phyloP scores from a whole-genome alignment of 192 early-diverging fungal genomes.

The Rhizoclosmatium globosum region DNA sequence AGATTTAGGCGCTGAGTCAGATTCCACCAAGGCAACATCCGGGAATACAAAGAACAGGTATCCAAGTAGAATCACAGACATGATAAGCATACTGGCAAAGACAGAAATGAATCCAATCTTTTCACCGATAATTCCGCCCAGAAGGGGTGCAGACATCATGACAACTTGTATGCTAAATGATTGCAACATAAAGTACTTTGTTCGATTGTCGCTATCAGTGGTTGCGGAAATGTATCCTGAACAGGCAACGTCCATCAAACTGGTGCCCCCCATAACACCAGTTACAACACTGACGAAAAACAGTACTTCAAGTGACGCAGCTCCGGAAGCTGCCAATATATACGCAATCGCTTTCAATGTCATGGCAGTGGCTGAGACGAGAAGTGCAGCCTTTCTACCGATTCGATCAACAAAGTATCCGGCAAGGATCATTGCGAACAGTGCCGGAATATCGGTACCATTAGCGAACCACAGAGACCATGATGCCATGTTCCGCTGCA shows the following conservation, averaged over 20 bases:
- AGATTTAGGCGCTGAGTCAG: background rate
- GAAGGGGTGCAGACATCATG: background rate
- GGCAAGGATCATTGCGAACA: slow-evolving; percentile 1
- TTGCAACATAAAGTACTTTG: slow-evolving; percentile 25
- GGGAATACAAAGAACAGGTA: slow-evolving; percentile 24
- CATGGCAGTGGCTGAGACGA: background rate
- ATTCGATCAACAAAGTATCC: slow-evolving; percentile 14
- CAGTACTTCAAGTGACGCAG: background rate
- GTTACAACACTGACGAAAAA: background rate
- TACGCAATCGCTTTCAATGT: too few species aligned
- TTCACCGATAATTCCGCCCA: slow-evolving; percentile 10
- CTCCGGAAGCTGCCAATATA: too few species aligned
- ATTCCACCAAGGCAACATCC: background rate
- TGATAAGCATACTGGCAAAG: background rate
- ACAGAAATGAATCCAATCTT: background rate
- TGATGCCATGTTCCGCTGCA: background rate
- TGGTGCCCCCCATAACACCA: slow-evolving; percentile 7
- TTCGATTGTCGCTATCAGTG: background rate
- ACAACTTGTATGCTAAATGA: background rate
- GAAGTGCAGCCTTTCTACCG: background rate
- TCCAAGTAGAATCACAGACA: background rate
- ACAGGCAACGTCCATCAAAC: background rate
- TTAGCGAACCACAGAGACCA: background rate
- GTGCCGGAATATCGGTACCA: background rate
- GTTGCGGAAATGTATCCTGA: slow-evolving; percentile 12